These are phyloP conservation scores for Corymbia maculata DNA, from an alignment of 345 rosid genomes.

Conservation along the genomic window DNA sequence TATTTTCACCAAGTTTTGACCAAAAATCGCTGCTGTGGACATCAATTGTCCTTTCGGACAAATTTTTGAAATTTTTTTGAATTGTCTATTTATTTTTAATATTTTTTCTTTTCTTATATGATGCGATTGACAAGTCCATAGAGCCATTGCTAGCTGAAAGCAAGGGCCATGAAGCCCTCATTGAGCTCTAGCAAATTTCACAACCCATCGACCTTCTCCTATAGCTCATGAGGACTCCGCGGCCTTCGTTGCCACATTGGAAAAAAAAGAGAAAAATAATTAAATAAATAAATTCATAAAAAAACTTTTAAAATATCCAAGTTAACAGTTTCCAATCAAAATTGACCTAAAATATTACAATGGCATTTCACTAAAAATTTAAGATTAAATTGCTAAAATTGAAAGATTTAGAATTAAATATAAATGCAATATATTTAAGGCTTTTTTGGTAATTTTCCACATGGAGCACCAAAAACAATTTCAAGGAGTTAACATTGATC, in stretches of 20 bases:
- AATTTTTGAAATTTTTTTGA: too few species aligned
- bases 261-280: too few species aligned
- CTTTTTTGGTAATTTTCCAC: background rate
- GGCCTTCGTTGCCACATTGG: background rate
- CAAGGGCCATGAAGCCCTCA: background rate
- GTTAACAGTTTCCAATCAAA: accelerated
- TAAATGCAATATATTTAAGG: accelerated
- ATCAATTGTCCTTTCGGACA: too few species aligned
- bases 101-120: background rate
- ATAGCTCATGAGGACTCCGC: too few species aligned
- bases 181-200: too few species aligned
- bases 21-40: accelerated
- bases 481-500: background rate
- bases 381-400: background rate
- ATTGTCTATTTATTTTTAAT: too few species aligned
- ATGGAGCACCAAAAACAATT: background rate
- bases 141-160: too few species aligned
- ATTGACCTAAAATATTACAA: background rate
- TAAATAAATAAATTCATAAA: too few species aligned
- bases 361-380: background rate
- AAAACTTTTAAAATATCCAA: too few species aligned
- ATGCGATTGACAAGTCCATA: background rate
- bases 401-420: background rate
- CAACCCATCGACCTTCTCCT: too few species aligned
- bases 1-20: background rate